Percentiles rank a stretch among this genome's conserved stretches.
Conservation (phyloP, 2,329 filamentous ascomycete species). For the Alternaria alternata region DNA sequence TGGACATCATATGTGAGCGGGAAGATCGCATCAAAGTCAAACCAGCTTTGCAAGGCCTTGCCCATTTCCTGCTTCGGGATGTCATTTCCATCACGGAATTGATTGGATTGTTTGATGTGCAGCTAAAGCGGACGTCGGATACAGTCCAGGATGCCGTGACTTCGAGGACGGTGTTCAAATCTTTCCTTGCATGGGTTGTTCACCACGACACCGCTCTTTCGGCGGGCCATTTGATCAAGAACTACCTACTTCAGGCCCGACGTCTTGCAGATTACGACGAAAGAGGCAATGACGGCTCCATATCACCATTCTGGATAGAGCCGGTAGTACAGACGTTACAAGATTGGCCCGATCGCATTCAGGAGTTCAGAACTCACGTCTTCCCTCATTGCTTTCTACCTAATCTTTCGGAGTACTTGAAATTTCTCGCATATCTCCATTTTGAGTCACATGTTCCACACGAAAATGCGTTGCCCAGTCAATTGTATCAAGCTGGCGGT, state of each 20-base stretch:
- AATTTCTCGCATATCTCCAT: slow-evolving; percentile 52
- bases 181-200: slow-evolving; percentile 49
- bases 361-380: slow-evolving; percentile 56
- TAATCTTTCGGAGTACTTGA: slow-evolving; percentile 49
- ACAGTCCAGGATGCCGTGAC: slow-evolving; percentile 4
- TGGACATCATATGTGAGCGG: slow-evolving; percentile 67
- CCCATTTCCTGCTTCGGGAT: slow-evolving; percentile 70
- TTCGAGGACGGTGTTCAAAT: slow-evolving; percentile 31
- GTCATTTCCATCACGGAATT: slow-evolving; percentile 56
- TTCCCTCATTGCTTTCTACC: slow-evolving; percentile 58
- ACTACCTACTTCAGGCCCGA: slow-evolving; percentile 42
- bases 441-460: slow-evolving; percentile 40
- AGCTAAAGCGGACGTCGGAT: slow-evolving; percentile 16
- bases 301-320: slow-evolving; percentile 49
- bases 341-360: slow-evolving; percentile 47
- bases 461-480: slow-evolving; percentile 25
- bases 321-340: slow-evolving; percentile 47
- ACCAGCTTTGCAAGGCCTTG: slow-evolving; percentile 72
- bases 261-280: slow-evolving; percentile 21
- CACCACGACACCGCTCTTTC: slow-evolving; percentile 52
- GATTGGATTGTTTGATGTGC: slow-evolving; percentile 51
- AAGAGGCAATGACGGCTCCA: background rate
- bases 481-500: slow-evolving; percentile 14
- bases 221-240: slow-evolving; percentile 50
- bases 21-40: slow-evolving; percentile 72